Evolutionary conservation across 495 filamentous ascomycete species (phyloP), one percentile per base, ranked within the genome.

Genomic region (Hypoxylon trugodes): DNA sequence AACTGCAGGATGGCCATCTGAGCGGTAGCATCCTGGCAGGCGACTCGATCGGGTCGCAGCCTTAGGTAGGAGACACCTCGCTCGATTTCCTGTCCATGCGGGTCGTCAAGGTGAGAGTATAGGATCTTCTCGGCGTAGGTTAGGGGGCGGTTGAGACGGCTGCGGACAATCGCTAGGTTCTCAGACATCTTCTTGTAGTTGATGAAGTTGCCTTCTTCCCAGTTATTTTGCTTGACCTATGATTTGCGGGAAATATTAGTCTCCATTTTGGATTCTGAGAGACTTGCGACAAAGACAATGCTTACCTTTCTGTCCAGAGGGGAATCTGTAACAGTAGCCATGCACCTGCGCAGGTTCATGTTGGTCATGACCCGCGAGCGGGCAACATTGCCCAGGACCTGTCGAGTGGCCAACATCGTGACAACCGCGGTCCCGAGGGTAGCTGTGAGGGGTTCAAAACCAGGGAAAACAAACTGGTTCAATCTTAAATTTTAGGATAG

Each of bases 1-100:
- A 98, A 98, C 83, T 98, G 95, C 43, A 98, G 85, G 72, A 98
- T 97, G 66, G 95, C 95, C 96, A 98, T 98, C 86, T 98, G 95
- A 60, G 95, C 95, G 22, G 96, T 98, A 68, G 95, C 95, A 87
- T 98, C 95, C 84, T 98, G 95, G 84, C 94, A 97, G 81, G 96
- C 96, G 69, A 98, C 96, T 78, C 95, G 91, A 76, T 98, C 95
- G 37, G 96, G 96, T 50, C 95, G 90, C 59, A 98, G 87, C 80
- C 90, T 96, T 54, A 98, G 88, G 82, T 98, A 98, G 52, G 91
- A 96, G 61, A 86, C 87, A 67, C 95, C 95, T 72, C 95, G 90
- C 87, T 98, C 88, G 66, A 98, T 95, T 4, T 97, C 95, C 76
- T 96, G 92, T 66, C 87, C 88, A 68, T 98, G 90, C 47, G 96